Base-by-base conservation (phyloP, 139 green algal genomes). In the Zygnema cylindricum region DNA sequence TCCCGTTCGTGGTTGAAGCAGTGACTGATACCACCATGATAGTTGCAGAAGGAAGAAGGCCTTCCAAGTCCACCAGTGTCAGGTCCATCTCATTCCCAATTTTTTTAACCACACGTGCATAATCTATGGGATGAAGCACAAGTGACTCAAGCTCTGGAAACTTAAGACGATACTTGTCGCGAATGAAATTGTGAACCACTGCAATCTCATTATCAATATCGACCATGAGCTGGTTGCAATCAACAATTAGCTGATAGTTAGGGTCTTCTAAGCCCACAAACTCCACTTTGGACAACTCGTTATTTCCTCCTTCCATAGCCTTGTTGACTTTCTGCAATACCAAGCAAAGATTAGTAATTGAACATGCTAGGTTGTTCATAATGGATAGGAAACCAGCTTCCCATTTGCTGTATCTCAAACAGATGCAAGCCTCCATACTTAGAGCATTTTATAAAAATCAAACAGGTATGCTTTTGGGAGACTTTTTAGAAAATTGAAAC, bases 11-110 rank as follows among this genome's bases (percentile, higher is more conserved):
- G 82, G 97, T 99, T 32, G 96, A 97, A n/a, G 96, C 97, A 0
- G 96, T 98, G 41, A 99, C 96, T 7, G 95, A 95, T 21, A 98
- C 95, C 43, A 99, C 98, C 97, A 99, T 99, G 91, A 97, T 94
- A n/a, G 96, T 97, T 7, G 96, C 95, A 43, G 93, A 94, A 0
- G 95, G 95, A 69, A 98, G 88, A 38, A 98, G 77, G 16, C 85
- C 91, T 1, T 97, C 95, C 54, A 98, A 86, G 79, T 96, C 94
- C 7, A 98, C 92, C 16, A 91, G 35, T 42, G 92, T 95, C 89
- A 96, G 90, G 84, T 96, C 94, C 41, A 95, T 96, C 87, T 98
- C 95, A 91, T 98, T 98, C 85, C 94, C 94, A 55, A 96, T 96
- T 0, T 69, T 82, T 75, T 95, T 87, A 0, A 98, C 97, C 73